Evolutionary conservation across 2,329 filamentous ascomycete genomes (phyloP).

Genomic region (Sphaerulina musiva): DNA sequence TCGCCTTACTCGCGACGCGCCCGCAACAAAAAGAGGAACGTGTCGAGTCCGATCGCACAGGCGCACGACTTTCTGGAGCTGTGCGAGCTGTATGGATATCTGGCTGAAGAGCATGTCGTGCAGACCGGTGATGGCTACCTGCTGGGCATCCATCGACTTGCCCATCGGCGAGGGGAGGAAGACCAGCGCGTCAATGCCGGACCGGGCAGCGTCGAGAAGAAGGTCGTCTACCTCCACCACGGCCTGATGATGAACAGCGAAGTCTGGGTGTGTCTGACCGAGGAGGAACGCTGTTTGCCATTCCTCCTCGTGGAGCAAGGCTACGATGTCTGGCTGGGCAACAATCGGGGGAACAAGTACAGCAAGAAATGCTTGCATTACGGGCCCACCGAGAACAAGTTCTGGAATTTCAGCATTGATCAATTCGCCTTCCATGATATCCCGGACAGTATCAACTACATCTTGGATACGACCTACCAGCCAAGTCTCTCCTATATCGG

Average conservation of each 20-base stretch:
- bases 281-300: slow-evolving; percentile 75
- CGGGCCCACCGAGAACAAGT: slow-evolving; percentile 67
- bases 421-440: slow-evolving; percentile 98
- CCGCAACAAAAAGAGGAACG: slow-evolving; percentile 57
- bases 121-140: slow-evolving; percentile 93
- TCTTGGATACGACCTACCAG: slow-evolving; percentile 75
- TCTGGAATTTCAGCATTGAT: slow-evolving; percentile 98
- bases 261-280: slow-evolving; percentile 91
- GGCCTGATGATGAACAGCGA: slow-evolving; percentile 98
- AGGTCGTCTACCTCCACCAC: slow-evolving; percentile 89
- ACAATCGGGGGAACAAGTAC: slow-evolving; percentile 98
- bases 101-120: slow-evolving; percentile 91
- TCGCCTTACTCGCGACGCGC: slow-evolving; percentile 63
- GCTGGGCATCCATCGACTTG: slow-evolving; percentile 79
- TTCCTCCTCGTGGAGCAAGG: slow-evolving; percentile 84
- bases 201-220: slow-evolving; percentile 62
- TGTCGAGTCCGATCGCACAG: slow-evolving; percentile 60
- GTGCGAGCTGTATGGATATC: slow-evolving; percentile 85
- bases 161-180: slow-evolving; percentile 76
- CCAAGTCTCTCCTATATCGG: slow-evolving; percentile 88
- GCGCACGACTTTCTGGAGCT: slow-evolving; percentile 89
- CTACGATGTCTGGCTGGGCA: slow-evolving; percentile 96
- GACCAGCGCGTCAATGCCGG: slow-evolving; percentile 69
- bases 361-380: slow-evolving; percentile 82
- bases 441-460: slow-evolving; percentile 86